phyloP scores from a whole-genome alignment of 1,139 yeast species.

The Candida freyschussii region DNA sequence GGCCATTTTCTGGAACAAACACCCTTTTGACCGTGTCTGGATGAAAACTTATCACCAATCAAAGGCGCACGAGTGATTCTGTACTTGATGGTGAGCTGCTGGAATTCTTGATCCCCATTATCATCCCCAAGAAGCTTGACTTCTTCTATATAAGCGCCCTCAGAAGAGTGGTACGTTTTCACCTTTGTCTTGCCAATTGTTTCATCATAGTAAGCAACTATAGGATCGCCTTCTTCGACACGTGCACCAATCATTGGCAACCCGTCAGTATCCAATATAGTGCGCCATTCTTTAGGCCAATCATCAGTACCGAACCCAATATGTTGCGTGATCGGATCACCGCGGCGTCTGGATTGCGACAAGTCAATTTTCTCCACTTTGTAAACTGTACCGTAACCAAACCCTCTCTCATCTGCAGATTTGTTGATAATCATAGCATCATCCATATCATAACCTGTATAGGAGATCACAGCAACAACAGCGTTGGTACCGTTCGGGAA shows the following conservation, averaged over 20 bases:
- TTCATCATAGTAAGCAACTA: conserved; percentile 89
- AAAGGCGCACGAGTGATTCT: conserved; percentile 89
- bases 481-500: conserved; percentile 99
- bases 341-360: conserved; percentile 72
- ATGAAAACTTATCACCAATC: conserved; percentile 97
- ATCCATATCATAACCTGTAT: conserved; percentile 99
- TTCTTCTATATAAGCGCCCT: conserved; percentile 93
- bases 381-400: conserved; percentile 94
- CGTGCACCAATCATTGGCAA: conserved; percentile 84
- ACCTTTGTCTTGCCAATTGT: conserved; percentile 86
- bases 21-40: conserved; percentile 99
- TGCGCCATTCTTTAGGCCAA: conserved; percentile 90
- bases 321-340: conserved; percentile 92
- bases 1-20: conserved; percentile 99
- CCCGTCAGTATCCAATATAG: conserved; percentile 87
- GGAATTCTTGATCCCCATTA: conserved; percentile 71
- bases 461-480: conserved; percentile 96
- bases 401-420: conserved; percentile 96
- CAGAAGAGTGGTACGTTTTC: conserved; percentile 89
- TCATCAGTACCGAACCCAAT: conserved; percentile 92
- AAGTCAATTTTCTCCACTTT: conserved; percentile 91
- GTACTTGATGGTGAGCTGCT: conserved; percentile 80
- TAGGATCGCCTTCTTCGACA: conserved; percentile 94
- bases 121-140: conserved; percentile 91
- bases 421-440: conserved; percentile 99